Evolutionary conservation across 1,139 yeast genomes (phyloP).

Genomic region (Spathaspora sp.): DNA sequence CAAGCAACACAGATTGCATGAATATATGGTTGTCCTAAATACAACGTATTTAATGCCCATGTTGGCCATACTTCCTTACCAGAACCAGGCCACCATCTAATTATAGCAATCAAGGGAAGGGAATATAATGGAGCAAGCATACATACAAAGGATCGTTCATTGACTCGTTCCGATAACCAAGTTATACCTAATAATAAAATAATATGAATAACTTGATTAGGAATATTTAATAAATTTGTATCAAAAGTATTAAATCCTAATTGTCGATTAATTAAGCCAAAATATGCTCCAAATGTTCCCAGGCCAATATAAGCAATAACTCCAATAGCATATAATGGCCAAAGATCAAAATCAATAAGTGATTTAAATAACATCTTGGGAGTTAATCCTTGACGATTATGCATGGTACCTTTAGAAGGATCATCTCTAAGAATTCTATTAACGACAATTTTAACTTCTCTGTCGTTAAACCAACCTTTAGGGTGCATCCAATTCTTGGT

Average conservation of each 20-base stretch:
- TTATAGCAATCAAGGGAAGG: conserved; percentile 34
- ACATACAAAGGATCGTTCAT: conserved; percentile 31
- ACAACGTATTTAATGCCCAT: conserved; percentile 44
- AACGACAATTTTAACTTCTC: conserved; percentile 31
- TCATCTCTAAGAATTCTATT: conserved; percentile 61
- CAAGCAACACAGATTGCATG: conserved; percentile 33
- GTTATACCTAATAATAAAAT: conserved; percentile 36
- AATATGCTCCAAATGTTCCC: conserved; percentile 42
- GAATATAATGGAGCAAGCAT: conserved; percentile 35
- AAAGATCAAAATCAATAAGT: conserved; percentile 50
- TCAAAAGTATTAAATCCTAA: conserved; percentile 56
- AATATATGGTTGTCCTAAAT: conserved; percentile 33
- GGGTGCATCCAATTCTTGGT: conserved; percentile 49
- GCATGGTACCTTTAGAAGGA: conserved; percentile 66
- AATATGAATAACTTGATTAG: conserved; percentile 39
- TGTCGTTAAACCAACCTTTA: conserved; percentile 37
- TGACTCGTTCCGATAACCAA: conserved; percentile 33
- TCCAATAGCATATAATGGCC: conserved; percentile 57
- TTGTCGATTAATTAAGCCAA: conserved; percentile 49
- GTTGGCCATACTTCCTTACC: conserved; percentile 50
- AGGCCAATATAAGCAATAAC: conserved; percentile 42
- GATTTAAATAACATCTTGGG: conserved; percentile 36
- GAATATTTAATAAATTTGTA: conserved; percentile 54
- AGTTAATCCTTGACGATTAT: conserved; percentile 55
- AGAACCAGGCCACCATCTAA: conserved; percentile 51